A percentile compares a stretch with the other conserved stretches of the same genome.
phyloP scores from a whole-genome alignment of 1,139 yeast genomes.

The Zygoascus hellenicus region DNA sequence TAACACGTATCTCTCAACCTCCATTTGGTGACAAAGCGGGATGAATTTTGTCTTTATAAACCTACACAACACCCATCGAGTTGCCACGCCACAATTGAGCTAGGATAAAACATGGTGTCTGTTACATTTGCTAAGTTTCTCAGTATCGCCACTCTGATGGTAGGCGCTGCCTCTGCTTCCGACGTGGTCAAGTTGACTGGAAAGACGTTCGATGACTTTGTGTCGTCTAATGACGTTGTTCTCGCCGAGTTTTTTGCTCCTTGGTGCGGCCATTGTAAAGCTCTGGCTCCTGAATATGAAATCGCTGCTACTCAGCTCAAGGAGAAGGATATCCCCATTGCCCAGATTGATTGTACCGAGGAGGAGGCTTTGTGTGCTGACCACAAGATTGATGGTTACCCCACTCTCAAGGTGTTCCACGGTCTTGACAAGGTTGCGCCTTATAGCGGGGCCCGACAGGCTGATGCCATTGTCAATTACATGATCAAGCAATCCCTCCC shows the following conservation, averaged over 20 bases:
- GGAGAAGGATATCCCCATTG: slow-evolving; percentile 65
- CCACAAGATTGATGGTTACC: slow-evolving; percentile 81
- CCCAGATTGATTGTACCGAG: slow-evolving; percentile 90
- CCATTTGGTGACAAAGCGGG: no score
- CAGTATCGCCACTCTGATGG: slow-evolving; percentile 29
- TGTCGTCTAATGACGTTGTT: slow-evolving; percentile 69
- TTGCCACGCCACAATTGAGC: no score
- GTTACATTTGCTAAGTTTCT: slow-evolving; percentile 1
- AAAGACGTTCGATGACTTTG: slow-evolving; percentile 51
- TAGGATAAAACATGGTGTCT: slow-evolving; percentile 2
- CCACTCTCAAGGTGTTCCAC: slow-evolving; percentile 81
- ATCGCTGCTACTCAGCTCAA: slow-evolving; percentile 74
- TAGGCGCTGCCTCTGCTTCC: slow-evolving; percentile 73
- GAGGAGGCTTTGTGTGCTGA: slow-evolving; percentile 74
- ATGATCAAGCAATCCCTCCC: slow-evolving; percentile 85
- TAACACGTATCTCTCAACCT: no score
- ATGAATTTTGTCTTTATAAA: not conserved
- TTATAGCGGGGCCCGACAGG: slow-evolving; percentile 79
- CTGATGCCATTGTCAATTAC: slow-evolving; percentile 68
- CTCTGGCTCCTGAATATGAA: slow-evolving; percentile 84
- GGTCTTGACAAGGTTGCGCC: slow-evolving; percentile 46
- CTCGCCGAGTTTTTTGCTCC: slow-evolving; percentile 97
- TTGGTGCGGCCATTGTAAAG: slow-evolving; percentile 99
- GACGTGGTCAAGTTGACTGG: slow-evolving; percentile 73
- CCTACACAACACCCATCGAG: no score